phyloP scores from a whole-genome alignment of 2,329 filamentous ascomycete genomes.

The Aspergillus fijiensis region DNA sequence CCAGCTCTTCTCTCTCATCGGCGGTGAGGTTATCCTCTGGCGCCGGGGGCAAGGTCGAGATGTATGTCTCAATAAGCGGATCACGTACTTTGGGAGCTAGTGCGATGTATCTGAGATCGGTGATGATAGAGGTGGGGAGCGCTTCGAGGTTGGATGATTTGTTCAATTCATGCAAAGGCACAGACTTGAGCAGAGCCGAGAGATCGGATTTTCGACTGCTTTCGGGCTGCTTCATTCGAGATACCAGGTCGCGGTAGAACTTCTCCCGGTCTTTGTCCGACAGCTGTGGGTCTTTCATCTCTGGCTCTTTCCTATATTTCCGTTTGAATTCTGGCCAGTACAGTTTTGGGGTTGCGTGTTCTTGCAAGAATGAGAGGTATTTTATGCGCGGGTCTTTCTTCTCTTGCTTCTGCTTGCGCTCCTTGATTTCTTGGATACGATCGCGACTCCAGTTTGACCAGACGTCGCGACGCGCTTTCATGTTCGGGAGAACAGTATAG shows the following conservation, averaged over 20 bases:
- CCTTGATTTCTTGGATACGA: conserved; percentile 70
- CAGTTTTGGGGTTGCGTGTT: conserved; percentile 81
- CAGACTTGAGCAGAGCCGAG: conserved; percentile 45
- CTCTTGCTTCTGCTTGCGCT: conserved; percentile 70
- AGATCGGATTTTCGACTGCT: conserved; percentile 48
- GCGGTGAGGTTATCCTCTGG: conserved; percentile 39
- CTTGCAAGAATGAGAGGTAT: conserved; percentile 78
- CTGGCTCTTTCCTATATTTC: conserved; percentile 78
- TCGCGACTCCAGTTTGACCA: conserved; percentile 83
- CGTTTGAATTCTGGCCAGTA: conserved; percentile 97
- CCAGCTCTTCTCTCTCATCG: conserved; percentile 39
- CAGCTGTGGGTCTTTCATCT: conserved; percentile 59
- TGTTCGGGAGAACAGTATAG: conserved; percentile 80
- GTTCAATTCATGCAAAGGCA: conserved; percentile 42
- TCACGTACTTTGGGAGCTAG: conserved; percentile 40
- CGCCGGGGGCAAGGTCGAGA: conserved; percentile 42
- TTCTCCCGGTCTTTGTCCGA: conserved; percentile 52
- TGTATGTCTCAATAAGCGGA: conserved; percentile 44
- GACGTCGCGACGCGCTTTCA: conserved; percentile 74
- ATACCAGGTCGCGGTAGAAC: conserved; percentile 49
- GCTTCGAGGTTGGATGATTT: conserved; percentile 39
- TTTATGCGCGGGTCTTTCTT: conserved; percentile 80
- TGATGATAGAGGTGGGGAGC: conserved; percentile 43
- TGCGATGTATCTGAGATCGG: conserved; percentile 47
- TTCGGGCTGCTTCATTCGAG: conserved; percentile 48